phyloP scores from a whole-genome alignment of 2,329 filamentous ascomycete species.

The Colletotrichum horii region DNA sequence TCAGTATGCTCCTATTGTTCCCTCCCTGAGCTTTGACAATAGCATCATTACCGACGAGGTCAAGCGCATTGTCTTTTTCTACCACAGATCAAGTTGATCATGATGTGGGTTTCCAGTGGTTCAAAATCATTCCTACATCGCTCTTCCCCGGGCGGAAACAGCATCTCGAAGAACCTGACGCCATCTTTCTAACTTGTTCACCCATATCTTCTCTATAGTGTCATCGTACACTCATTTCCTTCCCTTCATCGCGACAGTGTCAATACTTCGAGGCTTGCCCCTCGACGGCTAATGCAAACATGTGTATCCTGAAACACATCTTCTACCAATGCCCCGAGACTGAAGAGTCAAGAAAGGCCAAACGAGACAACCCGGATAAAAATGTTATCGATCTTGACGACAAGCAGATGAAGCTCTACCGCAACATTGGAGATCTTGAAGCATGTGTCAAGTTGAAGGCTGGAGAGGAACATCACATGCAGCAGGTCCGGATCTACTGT shows the following conservation, averaged over 20 bases:
- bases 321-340: not conserved
- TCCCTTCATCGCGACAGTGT: not conserved
- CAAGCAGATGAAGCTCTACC: not conserved
- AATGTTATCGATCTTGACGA: not conserved
- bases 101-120: rapidly evolving
- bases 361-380: rapidly evolving
- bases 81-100: not conserved
- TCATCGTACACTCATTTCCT: not conserved
- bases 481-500: not conserved
- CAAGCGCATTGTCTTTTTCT: rapidly evolving
- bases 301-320: not conserved
- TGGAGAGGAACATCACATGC: not conserved
- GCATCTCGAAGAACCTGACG: not conserved
- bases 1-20: not conserved
- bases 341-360: not conserved
- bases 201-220: not conserved
- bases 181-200: rapidly evolving
- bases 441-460: not conserved
- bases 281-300: not conserved
- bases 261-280: not conserved
- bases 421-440: not conserved
- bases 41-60: not conserved
- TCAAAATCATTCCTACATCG: not conserved
- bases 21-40: not conserved
- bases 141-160: not conserved